Evolutionary conservation across 2,329 filamentous ascomycete genomes (phyloP).

Genomic region (Clonostachys rhizophaga): DNA sequence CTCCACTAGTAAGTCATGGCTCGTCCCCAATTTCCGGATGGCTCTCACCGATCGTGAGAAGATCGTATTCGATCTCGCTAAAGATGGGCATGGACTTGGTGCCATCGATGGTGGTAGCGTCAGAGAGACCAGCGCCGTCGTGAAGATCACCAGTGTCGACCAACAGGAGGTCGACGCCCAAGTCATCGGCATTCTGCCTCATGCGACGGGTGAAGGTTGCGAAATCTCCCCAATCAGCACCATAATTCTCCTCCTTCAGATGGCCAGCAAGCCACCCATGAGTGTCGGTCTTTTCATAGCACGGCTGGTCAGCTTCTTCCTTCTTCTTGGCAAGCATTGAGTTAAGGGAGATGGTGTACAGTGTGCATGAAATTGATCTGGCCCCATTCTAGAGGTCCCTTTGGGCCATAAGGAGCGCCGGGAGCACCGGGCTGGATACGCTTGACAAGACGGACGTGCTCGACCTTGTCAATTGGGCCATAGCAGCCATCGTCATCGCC

Average conservation of each 20-base stretch:
- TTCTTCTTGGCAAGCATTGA: not conserved
- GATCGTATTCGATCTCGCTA: conserved; percentile 32
- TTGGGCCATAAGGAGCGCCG: conserved; percentile 35
- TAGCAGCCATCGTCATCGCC: conserved; percentile 23
- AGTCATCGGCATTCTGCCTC: conserved; percentile 49
- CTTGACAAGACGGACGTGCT: conserved; percentile 41
- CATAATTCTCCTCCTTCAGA: conserved; percentile 58
- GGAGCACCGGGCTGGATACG: conserved; percentile 41
- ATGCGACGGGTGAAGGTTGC: conserved; percentile 56
- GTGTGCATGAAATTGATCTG: conserved; percentile 60
- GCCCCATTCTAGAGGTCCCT: conserved; percentile 50
- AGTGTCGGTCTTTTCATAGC: conserved; percentile 42
- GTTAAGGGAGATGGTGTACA: conserved; percentile 10
- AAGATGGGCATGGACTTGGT: conserved; percentile 43
- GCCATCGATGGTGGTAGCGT: conserved; percentile 54
- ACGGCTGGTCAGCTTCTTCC: not conserved
- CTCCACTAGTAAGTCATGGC: not conserved
- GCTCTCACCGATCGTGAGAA: conserved; percentile 30
- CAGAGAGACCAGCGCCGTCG: conserved; percentile 59
- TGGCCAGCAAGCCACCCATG: conserved; percentile 59
- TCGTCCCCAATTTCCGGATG: not conserved
- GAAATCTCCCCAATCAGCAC: conserved; percentile 64
- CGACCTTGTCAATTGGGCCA: conserved; percentile 30
- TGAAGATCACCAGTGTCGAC: conserved; percentile 64
- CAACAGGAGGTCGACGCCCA: conserved; percentile 55